phyloP scores from a whole-genome alignment of 208 protist species.

The Crithidia sp. region DNA sequence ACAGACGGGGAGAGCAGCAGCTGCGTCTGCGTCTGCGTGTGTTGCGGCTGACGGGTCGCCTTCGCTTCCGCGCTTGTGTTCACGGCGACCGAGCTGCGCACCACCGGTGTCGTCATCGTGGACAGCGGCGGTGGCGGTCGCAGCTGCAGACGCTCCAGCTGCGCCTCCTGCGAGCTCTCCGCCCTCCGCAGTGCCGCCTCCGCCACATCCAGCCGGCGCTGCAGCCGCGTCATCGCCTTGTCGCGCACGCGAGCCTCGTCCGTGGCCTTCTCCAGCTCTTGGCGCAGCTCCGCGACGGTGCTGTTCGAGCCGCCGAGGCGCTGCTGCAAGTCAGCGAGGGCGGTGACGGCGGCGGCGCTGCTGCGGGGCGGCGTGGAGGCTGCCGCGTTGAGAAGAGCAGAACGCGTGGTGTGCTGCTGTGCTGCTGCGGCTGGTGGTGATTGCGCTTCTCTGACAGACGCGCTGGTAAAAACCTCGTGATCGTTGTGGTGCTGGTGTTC shows the following conservation, averaged over 20 bases:
- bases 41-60: not conserved
- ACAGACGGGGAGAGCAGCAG: slow-evolving; percentile 4
- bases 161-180: slow-evolving; percentile 15
- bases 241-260: slow-evolving; percentile 17
- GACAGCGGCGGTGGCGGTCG: slow-evolving; percentile 8
- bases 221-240: slow-evolving; percentile 2
- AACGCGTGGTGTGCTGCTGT: no score
- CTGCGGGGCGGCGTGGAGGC: slow-evolving; percentile 20
- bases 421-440: no score
- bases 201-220: slow-evolving; percentile 11
- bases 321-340: slow-evolving; percentile 63
- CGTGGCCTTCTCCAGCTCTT: slow-evolving; percentile 15
- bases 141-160: slow-evolving; percentile 17
- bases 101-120: not conserved
- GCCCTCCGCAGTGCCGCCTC: slow-evolving; percentile 3
- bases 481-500: no score
- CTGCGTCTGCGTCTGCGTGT: not conserved
- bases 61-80: not conserved
- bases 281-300: slow-evolving; percentile 24
- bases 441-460: no score
- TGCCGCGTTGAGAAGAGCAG: slow-evolving; percentile 8
- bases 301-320: slow-evolving; percentile 35
- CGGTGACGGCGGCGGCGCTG: slow-evolving; percentile 55
- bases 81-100: not conserved
- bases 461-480: no score